A percentile compares a stretch with the other conserved stretches of the same genome.
Conservation (phyloP, 2,329 filamentous ascomycete species). For the Eutypella sp. region DNA sequence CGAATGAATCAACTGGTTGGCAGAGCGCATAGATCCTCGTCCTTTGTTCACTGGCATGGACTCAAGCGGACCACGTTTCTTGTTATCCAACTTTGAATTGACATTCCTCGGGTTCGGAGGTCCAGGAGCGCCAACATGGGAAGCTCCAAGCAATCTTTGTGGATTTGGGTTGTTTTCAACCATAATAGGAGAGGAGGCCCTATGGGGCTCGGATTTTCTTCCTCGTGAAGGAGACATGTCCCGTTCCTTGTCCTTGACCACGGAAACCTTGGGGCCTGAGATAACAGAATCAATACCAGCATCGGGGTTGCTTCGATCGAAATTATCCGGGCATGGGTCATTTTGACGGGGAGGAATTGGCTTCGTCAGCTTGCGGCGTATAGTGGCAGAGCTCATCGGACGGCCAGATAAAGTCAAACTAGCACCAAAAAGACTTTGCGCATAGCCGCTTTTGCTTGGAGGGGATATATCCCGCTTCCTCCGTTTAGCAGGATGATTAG, state of each 20-base stretch:
- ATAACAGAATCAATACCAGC: too few relatives aligned
- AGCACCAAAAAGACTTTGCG: constrained; percentile 46
- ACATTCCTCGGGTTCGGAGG: not conserved
- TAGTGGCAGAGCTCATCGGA: constrained; percentile 28
- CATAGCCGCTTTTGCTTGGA: constrained; percentile 44
- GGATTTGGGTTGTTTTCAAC: not conserved
- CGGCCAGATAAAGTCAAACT: constrained; percentile 38
- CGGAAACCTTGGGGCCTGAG: too few relatives aligned
- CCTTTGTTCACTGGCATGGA: not conserved
- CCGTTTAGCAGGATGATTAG: constrained; percentile 33
- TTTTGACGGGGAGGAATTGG: constrained; percentile 6
- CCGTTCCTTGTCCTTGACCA: too few relatives aligned
- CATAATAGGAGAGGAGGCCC: not conserved
- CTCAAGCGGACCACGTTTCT: not conserved
- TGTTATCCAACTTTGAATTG: not conserved
- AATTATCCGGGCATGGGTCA: constrained; percentile 5
- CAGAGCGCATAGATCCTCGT: not conserved
- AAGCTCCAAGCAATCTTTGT: not conserved
- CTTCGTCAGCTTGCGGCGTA: constrained; percentile 15
- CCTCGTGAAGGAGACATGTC: not conserved
- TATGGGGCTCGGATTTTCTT: not conserved
- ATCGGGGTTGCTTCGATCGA: constrained; percentile 7
- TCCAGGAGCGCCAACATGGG: not conserved
- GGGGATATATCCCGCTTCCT: constrained; percentile 32
- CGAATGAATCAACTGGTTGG: not conserved